These are phyloP conservation scores for Apodospora peruviana DNA, from an alignment of 495 filamentous ascomycete genomes.

Conservation along the genomic window DNA sequence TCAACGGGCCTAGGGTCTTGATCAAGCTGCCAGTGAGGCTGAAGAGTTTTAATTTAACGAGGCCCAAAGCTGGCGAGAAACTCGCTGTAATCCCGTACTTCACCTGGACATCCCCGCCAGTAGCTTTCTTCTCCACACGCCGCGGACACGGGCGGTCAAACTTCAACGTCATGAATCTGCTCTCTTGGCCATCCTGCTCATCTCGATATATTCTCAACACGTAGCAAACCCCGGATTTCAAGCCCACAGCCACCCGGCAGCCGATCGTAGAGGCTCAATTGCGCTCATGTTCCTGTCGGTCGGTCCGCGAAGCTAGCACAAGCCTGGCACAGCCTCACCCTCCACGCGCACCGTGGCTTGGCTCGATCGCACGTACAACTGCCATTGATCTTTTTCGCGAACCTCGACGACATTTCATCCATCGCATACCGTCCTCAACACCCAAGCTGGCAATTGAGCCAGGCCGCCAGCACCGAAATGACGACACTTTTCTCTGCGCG, in stretches of 20 bases:
- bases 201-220: neutral
- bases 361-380: neutral
- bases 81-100: neutral
- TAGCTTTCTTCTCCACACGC: neutral
- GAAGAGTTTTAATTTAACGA: constrained; percentile 9
- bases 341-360: constrained; percentile 1
- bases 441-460: neutral
- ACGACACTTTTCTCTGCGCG: constrained; percentile 13
- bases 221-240: neutral
- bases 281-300: constrained; percentile 10
- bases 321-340: constrained; percentile 6
- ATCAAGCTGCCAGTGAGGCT: constrained; percentile 9
- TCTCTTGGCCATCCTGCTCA: neutral
- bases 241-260: neutral
- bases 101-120: neutral
- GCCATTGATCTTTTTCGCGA: constrained; percentile 5
- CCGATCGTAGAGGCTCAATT: neutral
- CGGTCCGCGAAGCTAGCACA: constrained; percentile 7
- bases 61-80: neutral
- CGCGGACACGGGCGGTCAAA: neutral
- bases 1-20: neutral
- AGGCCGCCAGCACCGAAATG: constrained; percentile 13
- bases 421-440: neutral
- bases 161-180: neutral
- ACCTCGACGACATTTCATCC: neutral